Base-by-base conservation (phyloP, 495 filamentous ascomycete species). In the Terfezia claveryi region DNA sequence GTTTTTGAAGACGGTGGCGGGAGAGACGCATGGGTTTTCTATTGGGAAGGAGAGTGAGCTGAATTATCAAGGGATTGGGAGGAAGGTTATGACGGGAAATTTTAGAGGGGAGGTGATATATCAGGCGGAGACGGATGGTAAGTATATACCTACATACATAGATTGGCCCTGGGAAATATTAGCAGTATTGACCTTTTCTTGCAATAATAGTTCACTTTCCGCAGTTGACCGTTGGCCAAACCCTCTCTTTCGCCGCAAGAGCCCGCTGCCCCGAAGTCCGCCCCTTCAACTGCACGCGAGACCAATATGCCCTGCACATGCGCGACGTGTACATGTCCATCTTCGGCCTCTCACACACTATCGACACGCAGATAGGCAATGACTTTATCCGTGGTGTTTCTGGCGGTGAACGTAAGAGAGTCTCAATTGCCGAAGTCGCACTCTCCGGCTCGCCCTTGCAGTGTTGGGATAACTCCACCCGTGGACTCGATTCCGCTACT, bases 311-410 rank as follows among this genome's bases (percentile, higher is more conserved):
- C 32, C 64, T 72, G 46, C 64, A 78, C 61, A 72, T 73, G 50
- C 67, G 70, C 10, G 62, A 72, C 54, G 27, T 63, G 62, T 46
- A 63, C 62, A 38, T 57, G 17, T 79, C 74, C 56, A 80, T 82
- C 69, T 85, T 89, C 59, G 81, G 81, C 50, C 88, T 94, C 62
- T 71, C 59, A 38, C 85, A 94, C 62, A 89, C 87, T 0, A 76
- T 77, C 60, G 76, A 91, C 60, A 94, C 88, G 0, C 71, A 79
- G 23, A 85, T 95, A 11, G 88, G 88, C 23, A 84, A 93, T 64
- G 83, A 81, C 61, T 88, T 80, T 58, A 76, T 89, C n/a, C 77
- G 87, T 36, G 80, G 81, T 49, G 77, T 80, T 0, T 82, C 80
- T 57, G 75, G 80, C 1, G 78, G 79, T 62, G 71, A 76, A 67